Evolutionary conservation across 2,329 filamentous ascomycete species (phyloP).

Genomic region (Plectosphaerella sp.): DNA sequence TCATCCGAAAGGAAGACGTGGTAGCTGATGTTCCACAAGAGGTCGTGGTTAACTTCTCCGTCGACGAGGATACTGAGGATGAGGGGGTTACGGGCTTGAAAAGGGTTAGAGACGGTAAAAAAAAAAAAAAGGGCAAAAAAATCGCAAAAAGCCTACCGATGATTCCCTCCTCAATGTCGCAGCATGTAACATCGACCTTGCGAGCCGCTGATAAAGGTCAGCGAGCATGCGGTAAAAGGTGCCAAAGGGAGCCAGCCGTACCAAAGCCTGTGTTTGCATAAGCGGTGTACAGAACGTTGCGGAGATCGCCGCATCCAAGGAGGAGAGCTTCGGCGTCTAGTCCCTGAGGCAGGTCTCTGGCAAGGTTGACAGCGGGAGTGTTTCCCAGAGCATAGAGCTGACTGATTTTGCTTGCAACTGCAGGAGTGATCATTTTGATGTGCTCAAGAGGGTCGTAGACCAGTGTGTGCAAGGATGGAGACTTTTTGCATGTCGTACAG

Average conservation of each 20-base stretch:
- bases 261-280: constrained; percentile 35
- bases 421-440: constrained; percentile 33
- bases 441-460: neutral
- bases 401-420: constrained; percentile 21
- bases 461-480: neutral
- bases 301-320: constrained; percentile 52
- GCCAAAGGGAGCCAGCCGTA: constrained; percentile 15
- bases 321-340: constrained; percentile 45
- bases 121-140: neutral
- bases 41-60: constrained; percentile 18
- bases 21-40: constrained; percentile 53
- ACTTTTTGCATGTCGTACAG: neutral
- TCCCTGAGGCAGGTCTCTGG: constrained; percentile 41
- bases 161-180: constrained; percentile 45
- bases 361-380: constrained; percentile 47
- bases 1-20: constrained; percentile 39
- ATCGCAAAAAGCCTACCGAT: constrained; percentile 34
- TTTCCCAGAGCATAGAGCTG: constrained; percentile 48
- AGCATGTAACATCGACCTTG: constrained; percentile 51
- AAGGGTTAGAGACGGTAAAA: constrained; percentile 3
- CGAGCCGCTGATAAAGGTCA: constrained; percentile 26
- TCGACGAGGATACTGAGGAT: constrained; percentile 47
- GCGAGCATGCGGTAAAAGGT: constrained; percentile 1
- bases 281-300: constrained; percentile 51
- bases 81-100: constrained; percentile 50